Base-by-base conservation (phyloP, 208 protist genomes). In the Trypanosoma platydactyli region DNA sequence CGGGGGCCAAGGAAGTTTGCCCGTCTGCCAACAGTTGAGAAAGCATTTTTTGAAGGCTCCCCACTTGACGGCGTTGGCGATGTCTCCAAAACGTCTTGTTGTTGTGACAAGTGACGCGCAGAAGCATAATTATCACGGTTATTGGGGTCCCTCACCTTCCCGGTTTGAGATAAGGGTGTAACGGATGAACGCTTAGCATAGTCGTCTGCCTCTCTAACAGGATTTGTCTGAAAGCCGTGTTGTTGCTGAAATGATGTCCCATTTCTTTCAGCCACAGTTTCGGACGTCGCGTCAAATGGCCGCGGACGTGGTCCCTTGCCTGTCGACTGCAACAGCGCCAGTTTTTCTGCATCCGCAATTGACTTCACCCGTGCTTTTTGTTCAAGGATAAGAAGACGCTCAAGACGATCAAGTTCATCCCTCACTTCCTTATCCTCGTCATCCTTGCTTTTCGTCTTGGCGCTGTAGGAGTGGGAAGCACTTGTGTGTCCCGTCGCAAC, bases 371-470 rank as follows among this genome's bases (percentile, higher is more conserved):
- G 86, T 0, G 86, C 80, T 69, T 90, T 92, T 77, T 95, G 86
- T 75, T 95, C 89, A n/a, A 88, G 52, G 59, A 95, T 89, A 20
- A 95, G 85, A 51, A 95, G 79, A 11, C 86, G 80, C 76, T 95
- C 86, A 48, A 95, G 85, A n/a, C 80, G 82, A 56, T 95, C 86
- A 12, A 95, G 77, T 44, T 95, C 87, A 13, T 83, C 74, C 71
- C 77, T 71, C 52, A 81, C 84, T 25, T 80, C 71, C 56, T 63
- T 73, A 9, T 76, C 83, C 55, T 80, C 50, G 18, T 82, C 81
- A 58, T 92, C 77, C 55, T 68, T 73, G 12, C 73, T 73, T 41
- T 58, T 63, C 25, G 56, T 74, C 45, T 64, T 58, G 22, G 15
- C 18, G 46, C 29, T 22, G 6, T 56, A 48, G 20, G 18, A 15